phyloP scores from a whole-genome alignment of 352 stramenopile species.

The Globisporangium canariense region DNA sequence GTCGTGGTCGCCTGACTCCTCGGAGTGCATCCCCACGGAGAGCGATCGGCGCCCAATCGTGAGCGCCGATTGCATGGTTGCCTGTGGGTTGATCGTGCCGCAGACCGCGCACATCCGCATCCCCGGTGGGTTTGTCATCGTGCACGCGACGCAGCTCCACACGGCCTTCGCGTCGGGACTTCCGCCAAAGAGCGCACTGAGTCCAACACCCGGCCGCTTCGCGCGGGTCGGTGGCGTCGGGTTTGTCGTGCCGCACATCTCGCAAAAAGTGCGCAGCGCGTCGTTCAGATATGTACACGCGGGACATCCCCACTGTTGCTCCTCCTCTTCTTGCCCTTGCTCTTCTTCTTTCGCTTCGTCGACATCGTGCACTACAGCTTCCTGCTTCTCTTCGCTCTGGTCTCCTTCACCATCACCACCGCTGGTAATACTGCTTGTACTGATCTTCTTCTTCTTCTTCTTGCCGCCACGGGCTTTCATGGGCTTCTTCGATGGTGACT shows the following conservation, averaged over 20 bases:
- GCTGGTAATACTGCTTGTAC: not conserved
- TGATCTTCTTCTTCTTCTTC: not conserved
- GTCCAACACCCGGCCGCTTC: conserved; percentile 3
- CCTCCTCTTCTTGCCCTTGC: conserved; percentile 13
- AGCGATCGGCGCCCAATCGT: conserved; percentile 34
- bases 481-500: conserved; percentile 5
- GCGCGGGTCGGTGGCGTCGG: conserved; percentile 22
- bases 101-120: conserved; percentile 54
- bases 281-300: conserved; percentile 77
- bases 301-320: conserved; percentile 51
- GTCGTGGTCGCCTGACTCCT: conserved; percentile 13
- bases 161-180: conserved; percentile 21
- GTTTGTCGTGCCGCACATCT: conserved; percentile 73
- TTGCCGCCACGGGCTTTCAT: not conserved
- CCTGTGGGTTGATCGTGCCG: conserved; percentile 67
- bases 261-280: conserved; percentile 49
- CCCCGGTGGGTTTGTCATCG: conserved; percentile 55
- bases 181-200: not conserved
- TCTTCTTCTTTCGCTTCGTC: conserved; percentile 10
- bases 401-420: conserved; percentile 13
- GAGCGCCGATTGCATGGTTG: conserved; percentile 26
- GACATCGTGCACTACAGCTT: conserved; percentile 3
- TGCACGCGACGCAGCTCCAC: conserved; percentile 70
- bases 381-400: conserved; percentile 5
- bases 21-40: conserved; percentile 17